Conservation (phyloP, 768 basidiomycete species). For the Auricularia heimuer region DNA sequence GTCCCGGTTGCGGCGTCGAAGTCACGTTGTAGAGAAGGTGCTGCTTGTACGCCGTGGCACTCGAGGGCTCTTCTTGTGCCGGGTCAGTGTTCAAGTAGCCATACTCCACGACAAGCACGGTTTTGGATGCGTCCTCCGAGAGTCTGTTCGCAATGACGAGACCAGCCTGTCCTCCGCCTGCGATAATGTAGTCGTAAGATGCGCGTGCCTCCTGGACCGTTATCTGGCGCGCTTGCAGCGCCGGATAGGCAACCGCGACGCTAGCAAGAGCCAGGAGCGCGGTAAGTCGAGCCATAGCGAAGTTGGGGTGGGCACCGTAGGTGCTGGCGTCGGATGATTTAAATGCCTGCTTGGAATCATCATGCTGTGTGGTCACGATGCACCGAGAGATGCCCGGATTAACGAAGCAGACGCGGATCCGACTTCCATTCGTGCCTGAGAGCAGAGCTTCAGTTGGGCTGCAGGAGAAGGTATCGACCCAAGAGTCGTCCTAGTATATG, state of each 20-base stretch:
- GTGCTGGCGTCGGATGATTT: too few species aligned
- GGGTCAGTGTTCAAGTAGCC: not conserved
- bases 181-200: slow-evolving; percentile 26
- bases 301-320: too few species aligned
- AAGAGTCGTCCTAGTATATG: too few species aligned
- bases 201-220: not conserved
- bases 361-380: too few species aligned
- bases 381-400: too few species aligned
- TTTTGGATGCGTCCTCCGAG: slow-evolving; percentile 19
- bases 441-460: too few species aligned
- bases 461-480: too few species aligned
- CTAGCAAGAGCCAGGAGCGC: not conserved
- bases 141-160: slow-evolving; percentile 23
- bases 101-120: slow-evolving; percentile 4
- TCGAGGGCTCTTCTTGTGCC: not conserved
- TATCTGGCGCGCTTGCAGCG: not conserved
- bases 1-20: not conserved
- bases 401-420: too few species aligned
- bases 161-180: slow-evolving; percentile 25
- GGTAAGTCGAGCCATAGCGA: not conserved
- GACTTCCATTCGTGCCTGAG: too few species aligned
- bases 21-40: slow-evolving; percentile 2
- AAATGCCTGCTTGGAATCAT: too few species aligned
- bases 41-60: not conserved
- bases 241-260: not conserved